Evolutionary conservation across 805 yeast species (phyloP).

Genomic region (Yamadazyma kitorensis): DNA sequence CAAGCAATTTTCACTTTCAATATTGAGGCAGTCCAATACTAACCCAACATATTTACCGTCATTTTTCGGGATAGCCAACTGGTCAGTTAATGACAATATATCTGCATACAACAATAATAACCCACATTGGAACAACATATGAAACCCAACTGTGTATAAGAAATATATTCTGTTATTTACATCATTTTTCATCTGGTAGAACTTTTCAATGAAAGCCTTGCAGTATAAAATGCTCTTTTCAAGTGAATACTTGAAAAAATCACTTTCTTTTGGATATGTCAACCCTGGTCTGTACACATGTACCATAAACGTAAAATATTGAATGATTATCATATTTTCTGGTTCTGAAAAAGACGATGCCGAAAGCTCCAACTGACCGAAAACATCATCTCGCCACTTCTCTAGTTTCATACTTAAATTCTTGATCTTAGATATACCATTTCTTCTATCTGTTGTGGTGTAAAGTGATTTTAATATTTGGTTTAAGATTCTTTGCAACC

Average conservation of each 20-base stretch:
- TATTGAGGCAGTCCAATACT: constrained; percentile 1
- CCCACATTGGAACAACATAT: constrained; percentile 5
- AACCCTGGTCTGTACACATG: constrained; percentile 4
- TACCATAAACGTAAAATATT: constrained; percentile 1
- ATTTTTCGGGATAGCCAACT: not conserved
- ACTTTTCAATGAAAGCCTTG: constrained; percentile 1
- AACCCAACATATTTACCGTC: not conserved
- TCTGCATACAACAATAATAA: constrained; percentile 1
- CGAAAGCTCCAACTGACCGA: not conserved
- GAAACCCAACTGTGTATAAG: constrained; percentile 3
- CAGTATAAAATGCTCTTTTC: constrained; percentile 1
- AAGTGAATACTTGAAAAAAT: constrained; percentile 2
- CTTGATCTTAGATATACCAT: constrained; percentile 3
- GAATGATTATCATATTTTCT: constrained; percentile 1
- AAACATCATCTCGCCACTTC: constrained; percentile 3
- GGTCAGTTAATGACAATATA: constrained; percentile 1
- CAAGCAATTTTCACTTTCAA: not conserved
- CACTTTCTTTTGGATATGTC: constrained; percentile 1
- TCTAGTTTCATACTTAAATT: not conserved
- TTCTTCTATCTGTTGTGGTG: constrained; percentile 4
- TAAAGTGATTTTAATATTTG: constrained; percentile 3
- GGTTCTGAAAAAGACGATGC: not conserved
- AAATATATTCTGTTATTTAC: constrained; percentile 4
- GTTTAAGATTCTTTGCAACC: constrained; percentile 1
- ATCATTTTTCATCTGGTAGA: constrained; percentile 1